phyloP scores from a whole-genome alignment of 306 rosid genomes.

The Citrullus mucosospermus region DNA sequence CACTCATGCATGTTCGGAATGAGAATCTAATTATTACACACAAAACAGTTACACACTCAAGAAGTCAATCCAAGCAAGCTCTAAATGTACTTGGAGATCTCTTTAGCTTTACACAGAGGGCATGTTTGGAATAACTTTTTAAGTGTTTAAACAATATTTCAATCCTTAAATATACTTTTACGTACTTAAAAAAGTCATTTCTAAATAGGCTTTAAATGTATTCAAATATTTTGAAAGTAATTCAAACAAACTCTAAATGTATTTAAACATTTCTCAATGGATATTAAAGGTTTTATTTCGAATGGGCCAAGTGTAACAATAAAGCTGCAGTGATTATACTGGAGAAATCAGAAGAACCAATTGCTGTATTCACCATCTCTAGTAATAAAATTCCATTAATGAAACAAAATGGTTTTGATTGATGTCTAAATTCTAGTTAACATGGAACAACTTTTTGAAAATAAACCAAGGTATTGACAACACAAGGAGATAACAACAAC shows the following conservation, averaged over 20 bases:
- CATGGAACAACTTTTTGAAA: background rate
- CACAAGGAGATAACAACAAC: background rate
- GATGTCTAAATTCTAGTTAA: background rate
- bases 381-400: background rate
- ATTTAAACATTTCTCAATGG: background rate
- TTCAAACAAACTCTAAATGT: background rate
- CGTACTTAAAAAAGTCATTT: too few relatives aligned
- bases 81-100: background rate
- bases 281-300: background rate
- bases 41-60: too few relatives aligned
- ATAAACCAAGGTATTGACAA: background rate
- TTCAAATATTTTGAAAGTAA: too few relatives aligned
- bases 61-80: too few relatives aligned
- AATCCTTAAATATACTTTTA: too few relatives aligned
- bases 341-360: background rate
- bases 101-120: too few relatives aligned
- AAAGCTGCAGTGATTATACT: background rate
- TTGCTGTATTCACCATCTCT: background rate
- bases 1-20: too few relatives aligned
- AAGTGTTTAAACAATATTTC: too few relatives aligned
- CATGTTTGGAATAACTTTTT: too few relatives aligned
- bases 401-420: background rate
- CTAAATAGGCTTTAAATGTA: too few relatives aligned
- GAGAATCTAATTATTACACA: too few relatives aligned
- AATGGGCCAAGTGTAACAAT: background rate